Evolutionary conservation across 176 grass and related monocot species (phyloP).

Genomic region (bread wheat (Triticum aestivum)): DNA sequence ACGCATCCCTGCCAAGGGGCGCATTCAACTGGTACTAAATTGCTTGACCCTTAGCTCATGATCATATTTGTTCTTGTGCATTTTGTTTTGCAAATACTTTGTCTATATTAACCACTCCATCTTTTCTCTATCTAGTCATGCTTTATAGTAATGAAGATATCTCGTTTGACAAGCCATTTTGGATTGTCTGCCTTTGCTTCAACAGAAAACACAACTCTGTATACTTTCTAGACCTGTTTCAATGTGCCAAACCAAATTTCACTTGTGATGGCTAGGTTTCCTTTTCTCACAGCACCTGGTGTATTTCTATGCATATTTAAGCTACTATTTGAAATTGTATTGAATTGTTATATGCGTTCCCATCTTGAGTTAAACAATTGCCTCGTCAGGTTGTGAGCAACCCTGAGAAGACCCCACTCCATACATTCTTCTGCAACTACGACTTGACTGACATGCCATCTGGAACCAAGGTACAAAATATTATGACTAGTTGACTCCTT

Average conservation of each 20-base stretch:
- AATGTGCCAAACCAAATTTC: not conserved
- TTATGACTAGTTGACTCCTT: not conserved
- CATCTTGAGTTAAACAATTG: not conserved
- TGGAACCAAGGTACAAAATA: constrained; percentile 78
- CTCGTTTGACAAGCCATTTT: constrained; percentile 1
- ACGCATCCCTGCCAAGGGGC: constrained; percentile 83
- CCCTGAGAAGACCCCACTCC: constrained; percentile 94
- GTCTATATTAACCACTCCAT: not conserved
- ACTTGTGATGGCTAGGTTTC: not conserved
- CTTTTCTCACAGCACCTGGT: not conserved
- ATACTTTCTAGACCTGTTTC: not conserved
- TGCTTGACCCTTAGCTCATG: constrained; percentile 10
- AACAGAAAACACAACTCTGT: not conserved
- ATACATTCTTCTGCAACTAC: constrained; percentile 97
- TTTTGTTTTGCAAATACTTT: constrained; percentile 2
- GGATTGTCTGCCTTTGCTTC: constrained; percentile 8
- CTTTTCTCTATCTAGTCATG: not conserved
- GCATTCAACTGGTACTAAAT: constrained; percentile 85
- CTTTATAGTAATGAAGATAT: not conserved
- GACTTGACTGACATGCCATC: constrained; percentile 97
- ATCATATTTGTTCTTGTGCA: constrained; percentile 1
- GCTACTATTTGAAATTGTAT: not conserved
- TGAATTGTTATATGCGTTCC: not conserved
- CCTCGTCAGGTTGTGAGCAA: constrained; percentile 85
- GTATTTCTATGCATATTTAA: not conserved